Evolutionary conservation across 2,329 filamentous ascomycete genomes (phyloP), one percentile per base, ranked within the genome.

Genomic region (Escovopsis sp.): DNA sequence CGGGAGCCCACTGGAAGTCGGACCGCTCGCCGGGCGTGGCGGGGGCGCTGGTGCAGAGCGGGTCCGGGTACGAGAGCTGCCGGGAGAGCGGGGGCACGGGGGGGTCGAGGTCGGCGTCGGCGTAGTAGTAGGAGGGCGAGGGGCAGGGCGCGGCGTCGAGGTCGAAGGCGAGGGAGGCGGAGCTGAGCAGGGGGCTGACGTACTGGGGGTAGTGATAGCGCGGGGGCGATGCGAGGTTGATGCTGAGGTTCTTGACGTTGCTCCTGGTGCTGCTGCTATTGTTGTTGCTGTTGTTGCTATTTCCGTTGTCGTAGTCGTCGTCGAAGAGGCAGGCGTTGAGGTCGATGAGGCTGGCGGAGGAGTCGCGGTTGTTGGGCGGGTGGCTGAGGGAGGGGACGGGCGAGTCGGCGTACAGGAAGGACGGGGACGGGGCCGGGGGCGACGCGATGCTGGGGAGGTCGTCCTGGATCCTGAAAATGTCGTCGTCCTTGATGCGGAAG

Each of bases 321-420:
- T 40, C 33, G n/a, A 36, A 32, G 19, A 46, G 19, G 18, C 42
- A 39, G 10, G 36, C 39, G 18, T 46, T 42, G 26, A 46, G 45
- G 28, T 46, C 45, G 28, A 46, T 46, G 28, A 46, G 45, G 35
- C 45, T 46, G 33, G 42, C 37, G 28, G 43, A 23, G 12, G 45
- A 46, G 48, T 12, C 62, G 50, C 11, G 69, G 67, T 3, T 67
- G 15, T 15, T 15, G 62, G 11, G 52, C 55, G 33, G 33, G 6
- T 35, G 33, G 12, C 18, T 18, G 11, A 12, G 18, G 33, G 38
- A 34, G 23, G 28, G 12, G 28, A 19, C 38, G 19, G 23, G 12
- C 38, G 8, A 26, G 38, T 26, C 8, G 38, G n/a, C 35, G 28
- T 41, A 43, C 33, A 36, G 39, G 36, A 36, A 41, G 10, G n/a